phyloP scores from a whole-genome alignment of 1,284 basidiomycete genomes.

The Ustilago esculenta region DNA sequence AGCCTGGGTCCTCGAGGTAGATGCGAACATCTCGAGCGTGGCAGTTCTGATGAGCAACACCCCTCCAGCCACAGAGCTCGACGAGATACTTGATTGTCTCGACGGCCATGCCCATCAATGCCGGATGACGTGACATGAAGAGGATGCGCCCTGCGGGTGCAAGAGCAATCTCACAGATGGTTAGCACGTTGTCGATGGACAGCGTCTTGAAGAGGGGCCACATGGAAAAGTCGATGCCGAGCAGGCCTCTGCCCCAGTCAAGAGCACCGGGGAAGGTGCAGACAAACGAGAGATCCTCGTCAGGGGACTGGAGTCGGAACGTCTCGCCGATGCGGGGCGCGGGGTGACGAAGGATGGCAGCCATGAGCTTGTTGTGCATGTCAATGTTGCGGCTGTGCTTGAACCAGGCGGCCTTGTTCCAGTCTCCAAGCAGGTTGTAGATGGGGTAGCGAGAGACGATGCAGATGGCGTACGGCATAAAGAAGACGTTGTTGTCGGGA shows the following conservation, averaged over 20 bases:
- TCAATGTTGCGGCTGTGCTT: conserved; percentile 67
- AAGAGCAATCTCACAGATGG: conserved; percentile 91
- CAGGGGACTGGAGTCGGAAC: conserved; percentile 51
- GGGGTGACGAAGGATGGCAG: conserved; percentile 64
- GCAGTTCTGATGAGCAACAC: conserved; percentile 71
- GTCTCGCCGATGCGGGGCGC: conserved; percentile 62
- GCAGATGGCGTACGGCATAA: conserved; percentile 65
- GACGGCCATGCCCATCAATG: conserved; percentile 89
- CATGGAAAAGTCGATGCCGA: conserved; percentile 79
- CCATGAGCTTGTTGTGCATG: conserved; percentile 67
- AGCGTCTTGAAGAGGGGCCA: conserved; percentile 96
- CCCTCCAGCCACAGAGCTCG: conserved; percentile 92
- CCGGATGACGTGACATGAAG: conserved; percentile 88
- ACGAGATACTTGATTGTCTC: conserved; percentile 89
- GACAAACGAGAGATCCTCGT: conserved; percentile 63
- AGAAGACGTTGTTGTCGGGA: conserved; percentile 59
- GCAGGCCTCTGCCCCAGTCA: conserved; percentile 68
- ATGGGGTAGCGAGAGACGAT: conserved; percentile 64
- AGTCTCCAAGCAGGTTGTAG: conserved; percentile 66
- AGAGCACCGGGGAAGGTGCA: conserved; percentile 68
- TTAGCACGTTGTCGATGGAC: conserved; percentile 91
- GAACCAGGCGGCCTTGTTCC: conserved; percentile 66
- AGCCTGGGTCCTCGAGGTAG: conserved; percentile 75
- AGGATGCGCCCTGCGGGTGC: conserved; percentile 90
- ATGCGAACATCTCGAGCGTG: conserved; percentile 90